A percentile compares a stretch with the other conserved stretches of the same genome.
Conservation (phyloP, 176 grass and related monocot genomes). For the Eremochloa ophiuroides region DNA sequence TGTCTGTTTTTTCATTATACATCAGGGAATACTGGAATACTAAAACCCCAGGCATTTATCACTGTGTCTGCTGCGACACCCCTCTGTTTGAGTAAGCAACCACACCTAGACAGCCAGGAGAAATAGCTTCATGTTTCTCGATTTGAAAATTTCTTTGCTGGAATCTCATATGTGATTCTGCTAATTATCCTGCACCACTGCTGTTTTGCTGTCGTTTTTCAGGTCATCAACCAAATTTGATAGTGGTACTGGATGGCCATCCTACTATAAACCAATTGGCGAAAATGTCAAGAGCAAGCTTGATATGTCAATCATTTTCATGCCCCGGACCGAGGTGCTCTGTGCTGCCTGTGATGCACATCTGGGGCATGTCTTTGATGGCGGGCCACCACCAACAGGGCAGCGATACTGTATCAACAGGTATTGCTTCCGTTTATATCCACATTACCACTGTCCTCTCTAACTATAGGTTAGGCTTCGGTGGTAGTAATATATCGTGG, state of each 20-base stretch:
- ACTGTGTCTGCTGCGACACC: conserved; percentile 71
- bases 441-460: neutral
- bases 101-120: neutral
- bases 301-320: conserved; percentile 42
- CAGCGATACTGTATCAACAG: conserved; percentile 86
- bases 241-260: conserved; percentile 86
- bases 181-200: conserved; percentile 3
- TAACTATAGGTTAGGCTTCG: neutral
- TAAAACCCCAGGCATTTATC: conserved; percentile 57
- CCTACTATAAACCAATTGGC: conserved; percentile 70
- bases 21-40: conserved; percentile 39
- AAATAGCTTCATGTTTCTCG: neutral
- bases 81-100: conserved; percentile 77
- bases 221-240: conserved; percentile 87
- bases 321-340: conserved; percentile 51
- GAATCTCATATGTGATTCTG: neutral
- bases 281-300: conserved; percentile 70
- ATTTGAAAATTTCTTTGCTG: neutral
- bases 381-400: conserved; percentile 69
- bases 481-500: neutral
- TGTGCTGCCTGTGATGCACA: conserved; percentile 68
- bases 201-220: conserved; percentile 4
- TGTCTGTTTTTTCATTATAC: conserved; percentile 3
- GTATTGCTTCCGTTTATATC: conserved; percentile 4
- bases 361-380: conserved; percentile 80